Evolutionary conservation across 2,329 filamentous ascomycete species (phyloP).

Genomic region (Calonectria pteridis): DNA sequence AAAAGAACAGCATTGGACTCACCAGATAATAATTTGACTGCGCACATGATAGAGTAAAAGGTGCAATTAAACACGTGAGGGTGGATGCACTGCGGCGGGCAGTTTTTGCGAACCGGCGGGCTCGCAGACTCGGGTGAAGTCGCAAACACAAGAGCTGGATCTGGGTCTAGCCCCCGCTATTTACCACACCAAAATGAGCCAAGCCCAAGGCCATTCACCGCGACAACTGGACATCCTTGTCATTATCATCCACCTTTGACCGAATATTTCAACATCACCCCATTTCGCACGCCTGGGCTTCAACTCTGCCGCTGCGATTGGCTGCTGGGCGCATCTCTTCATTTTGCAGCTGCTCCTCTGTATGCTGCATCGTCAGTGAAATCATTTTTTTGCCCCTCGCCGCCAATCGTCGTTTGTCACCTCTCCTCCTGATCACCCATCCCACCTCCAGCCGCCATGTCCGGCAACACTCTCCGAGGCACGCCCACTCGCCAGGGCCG

Average conservation of each 20-base stretch:
- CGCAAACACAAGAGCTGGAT: not conserved
- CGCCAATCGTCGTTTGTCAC: conserved; percentile 36
- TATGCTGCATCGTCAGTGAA: conserved; percentile 27
- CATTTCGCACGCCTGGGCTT: conserved; percentile 40
- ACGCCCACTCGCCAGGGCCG: conserved; percentile 75
- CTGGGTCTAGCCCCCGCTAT: conserved; percentile 10
- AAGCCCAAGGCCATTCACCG: conserved; percentile 31
- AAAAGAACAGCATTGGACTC: not conserved
- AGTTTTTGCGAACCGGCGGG: not conserved
- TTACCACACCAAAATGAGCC: conserved; percentile 7
- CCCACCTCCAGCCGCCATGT: conserved; percentile 57
- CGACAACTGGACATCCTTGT: conserved; percentile 34
- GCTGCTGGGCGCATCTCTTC: conserved; percentile 33
- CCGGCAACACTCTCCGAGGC: conserved; percentile 74
- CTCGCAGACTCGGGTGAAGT: conserved; percentile 13
- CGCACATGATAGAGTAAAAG: not conserved
- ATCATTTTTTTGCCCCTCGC: conserved; percentile 25
- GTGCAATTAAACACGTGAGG: not conserved
- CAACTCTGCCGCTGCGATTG: conserved; percentile 45
- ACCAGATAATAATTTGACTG: not conserved
- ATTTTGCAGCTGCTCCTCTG: conserved; percentile 28
- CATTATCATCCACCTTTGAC: conserved; percentile 28
- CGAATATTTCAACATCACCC: conserved; percentile 39
- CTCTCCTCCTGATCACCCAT: conserved; percentile 30
- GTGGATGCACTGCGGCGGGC: not conserved